A percentile compares a stretch with the other conserved stretches of the same genome.
Conservation (phyloP, 1,284 basidiomycete genomes). For the Inonotus hispidus region DNA sequence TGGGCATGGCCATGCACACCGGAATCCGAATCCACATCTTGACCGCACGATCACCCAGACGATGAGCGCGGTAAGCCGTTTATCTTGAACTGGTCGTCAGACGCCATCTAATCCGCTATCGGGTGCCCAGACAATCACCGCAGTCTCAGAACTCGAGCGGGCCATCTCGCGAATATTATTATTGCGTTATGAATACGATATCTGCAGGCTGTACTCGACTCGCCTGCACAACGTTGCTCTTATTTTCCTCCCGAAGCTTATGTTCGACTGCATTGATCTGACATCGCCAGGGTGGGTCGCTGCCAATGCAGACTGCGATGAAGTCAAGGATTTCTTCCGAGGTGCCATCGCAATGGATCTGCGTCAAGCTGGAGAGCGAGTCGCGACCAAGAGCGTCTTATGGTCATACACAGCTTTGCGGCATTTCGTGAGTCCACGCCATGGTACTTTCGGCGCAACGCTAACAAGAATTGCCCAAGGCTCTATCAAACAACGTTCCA, state of each 20-base stretch:
- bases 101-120: background rate
- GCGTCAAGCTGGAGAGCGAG: constrained; percentile 64
- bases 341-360: constrained; percentile 64
- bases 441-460: background rate
- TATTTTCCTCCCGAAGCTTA: constrained; percentile 57
- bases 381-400: constrained; percentile 68
- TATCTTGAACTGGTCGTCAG: background rate
- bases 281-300: constrained; percentile 62
- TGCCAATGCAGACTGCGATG: constrained; percentile 56
- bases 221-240: constrained; percentile 57
- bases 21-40: constrained; percentile 40
- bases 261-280: constrained; percentile 54
- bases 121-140: constrained; percentile 36
- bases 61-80: constrained; percentile 33
- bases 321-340: constrained; percentile 66
- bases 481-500: constrained; percentile 58
- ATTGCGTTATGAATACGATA: constrained; percentile 63
- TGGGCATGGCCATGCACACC: constrained; percentile 27
- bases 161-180: constrained; percentile 58
- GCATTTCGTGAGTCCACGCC: constrained; percentile 52
- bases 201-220: constrained; percentile 63
- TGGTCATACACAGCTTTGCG: constrained; percentile 71
- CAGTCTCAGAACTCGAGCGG: constrained; percentile 54
- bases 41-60: constrained; percentile 49
- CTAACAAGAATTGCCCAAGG: constrained; percentile 32